A percentile compares a stretch with the other conserved stretches of the same genome.
Conservation (phyloP, 139 green algal species). For the Klebsormidium nitens region DNA sequence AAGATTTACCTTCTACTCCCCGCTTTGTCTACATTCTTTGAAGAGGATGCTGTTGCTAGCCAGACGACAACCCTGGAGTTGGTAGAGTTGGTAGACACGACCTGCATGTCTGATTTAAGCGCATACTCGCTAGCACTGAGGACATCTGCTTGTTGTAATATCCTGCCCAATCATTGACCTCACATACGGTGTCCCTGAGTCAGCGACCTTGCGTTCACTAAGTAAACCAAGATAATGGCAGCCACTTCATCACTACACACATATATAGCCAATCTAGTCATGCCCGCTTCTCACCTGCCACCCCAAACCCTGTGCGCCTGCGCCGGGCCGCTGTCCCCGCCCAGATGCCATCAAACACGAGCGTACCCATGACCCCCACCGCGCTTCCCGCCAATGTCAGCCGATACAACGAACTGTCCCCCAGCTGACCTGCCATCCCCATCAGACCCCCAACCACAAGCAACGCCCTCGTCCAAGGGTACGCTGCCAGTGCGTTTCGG, state of each 20-base stretch:
- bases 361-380: conserved; percentile 2
- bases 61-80: neutral
- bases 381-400: conserved; percentile 9
- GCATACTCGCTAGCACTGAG: neutral
- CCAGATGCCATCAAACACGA: conserved; percentile 18
- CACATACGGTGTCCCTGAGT: neutral
- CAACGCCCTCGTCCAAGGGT: conserved; percentile 4
- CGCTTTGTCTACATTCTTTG: neutral
- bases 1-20: neutral
- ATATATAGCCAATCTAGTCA: no score
- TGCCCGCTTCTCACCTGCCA: conserved; percentile 17
- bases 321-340: neutral
- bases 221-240: no score
- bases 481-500: neutral
- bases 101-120: neutral
- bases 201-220: conserved; percentile 13
- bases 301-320: conserved; percentile 12
- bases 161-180: neutral
- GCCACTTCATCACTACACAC: no score
- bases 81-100: no score
- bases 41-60: neutral
- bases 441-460: conserved; percentile 12
- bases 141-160: neutral
- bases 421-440: conserved; percentile 2
- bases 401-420: neutral